phyloP scores from a whole-genome alignment of 495 filamentous ascomycete genomes.

The Haplographium delicatum region DNA sequence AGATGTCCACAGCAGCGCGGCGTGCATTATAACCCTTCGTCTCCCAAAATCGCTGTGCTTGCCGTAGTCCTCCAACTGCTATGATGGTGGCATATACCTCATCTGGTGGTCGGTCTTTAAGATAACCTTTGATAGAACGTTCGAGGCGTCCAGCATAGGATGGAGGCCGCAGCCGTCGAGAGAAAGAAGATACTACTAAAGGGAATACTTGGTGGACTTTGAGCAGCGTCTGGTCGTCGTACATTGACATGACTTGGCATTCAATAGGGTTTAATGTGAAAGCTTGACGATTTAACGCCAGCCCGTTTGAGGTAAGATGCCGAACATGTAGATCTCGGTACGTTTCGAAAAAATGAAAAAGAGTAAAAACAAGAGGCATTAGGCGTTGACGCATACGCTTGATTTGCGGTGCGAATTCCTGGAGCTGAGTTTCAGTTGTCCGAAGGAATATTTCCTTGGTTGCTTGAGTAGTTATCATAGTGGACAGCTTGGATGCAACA shows the following conservation, averaged over 20 bases:
- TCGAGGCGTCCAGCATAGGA: conserved; percentile 52
- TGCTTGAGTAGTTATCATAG: conserved; percentile 49
- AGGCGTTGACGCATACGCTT: conserved; percentile 51
- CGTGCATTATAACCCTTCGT: conserved; percentile 52
- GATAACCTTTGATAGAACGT: conserved; percentile 50
- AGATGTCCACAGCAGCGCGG: conserved; percentile 45
- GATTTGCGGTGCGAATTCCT: conserved; percentile 47
- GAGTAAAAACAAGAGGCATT: conserved; percentile 48
- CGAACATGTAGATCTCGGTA: conserved; percentile 49
- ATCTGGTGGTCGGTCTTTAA: conserved; percentile 48
- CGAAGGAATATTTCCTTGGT: conserved; percentile 51
- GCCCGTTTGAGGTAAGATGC: conserved; percentile 32
- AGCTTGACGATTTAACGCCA: conserved; percentile 17
- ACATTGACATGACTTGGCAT: conserved; percentile 48
- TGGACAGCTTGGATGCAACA: conserved; percentile 48
- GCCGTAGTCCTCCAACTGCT: conserved; percentile 47
- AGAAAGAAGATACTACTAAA: conserved; percentile 50
- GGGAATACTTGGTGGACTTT: conserved; percentile 52
- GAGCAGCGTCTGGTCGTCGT: conserved; percentile 49
- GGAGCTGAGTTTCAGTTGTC: conserved; percentile 40
- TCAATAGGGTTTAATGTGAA: conserved; percentile 45
- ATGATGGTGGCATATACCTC: conserved; percentile 50
- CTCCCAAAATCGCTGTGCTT: conserved; percentile 53
- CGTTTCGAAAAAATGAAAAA: conserved; percentile 56
- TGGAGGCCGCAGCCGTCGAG: conserved; percentile 47